phyloP scores from a whole-genome alignment of 306 rosid species.

The Cucurbita ficifolia region DNA sequence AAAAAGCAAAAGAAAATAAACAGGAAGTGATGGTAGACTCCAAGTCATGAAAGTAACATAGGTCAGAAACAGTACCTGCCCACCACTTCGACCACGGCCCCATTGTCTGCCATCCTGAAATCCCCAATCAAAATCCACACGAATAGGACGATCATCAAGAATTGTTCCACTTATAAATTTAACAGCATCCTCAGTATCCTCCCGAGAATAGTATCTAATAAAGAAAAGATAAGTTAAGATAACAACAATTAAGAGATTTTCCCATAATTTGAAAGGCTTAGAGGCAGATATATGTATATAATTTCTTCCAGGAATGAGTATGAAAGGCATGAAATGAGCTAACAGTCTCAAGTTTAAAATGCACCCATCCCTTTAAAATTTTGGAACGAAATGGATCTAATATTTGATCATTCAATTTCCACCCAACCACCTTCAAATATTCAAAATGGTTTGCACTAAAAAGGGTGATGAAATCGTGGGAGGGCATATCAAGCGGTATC shows the following conservation, averaged over 20 bases:
- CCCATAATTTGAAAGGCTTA: background rate
- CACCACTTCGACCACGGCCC: conserved; percentile 99
- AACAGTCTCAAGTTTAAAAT: background rate
- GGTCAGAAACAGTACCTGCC: conserved; percentile 42
- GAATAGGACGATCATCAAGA: conserved; percentile 97
- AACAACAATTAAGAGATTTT: background rate
- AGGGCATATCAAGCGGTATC: background rate
- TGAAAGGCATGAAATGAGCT: background rate
- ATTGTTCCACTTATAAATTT: conserved; percentile 89
- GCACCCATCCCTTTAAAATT: background rate
- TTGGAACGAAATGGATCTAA: background rate
- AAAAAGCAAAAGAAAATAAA: conserved; percentile 4
- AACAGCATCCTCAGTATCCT: conserved; percentile 91
- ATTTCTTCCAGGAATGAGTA: background rate
- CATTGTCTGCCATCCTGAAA: conserved; percentile 96
- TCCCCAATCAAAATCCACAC: conserved; percentile 99
- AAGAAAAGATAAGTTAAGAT: background rate
- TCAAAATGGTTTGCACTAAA: background rate
- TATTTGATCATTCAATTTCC: background rate
- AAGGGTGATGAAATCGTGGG: background rate
- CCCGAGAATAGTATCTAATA: conserved; percentile 75
- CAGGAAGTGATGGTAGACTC: conserved; percentile 1
- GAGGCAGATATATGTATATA: background rate
- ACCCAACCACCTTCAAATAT: background rate
- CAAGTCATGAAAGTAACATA: background rate